phyloP scores from a whole-genome alignment of 352 stramenopile species.

The Halophytophthora polymorphica region DNA sequence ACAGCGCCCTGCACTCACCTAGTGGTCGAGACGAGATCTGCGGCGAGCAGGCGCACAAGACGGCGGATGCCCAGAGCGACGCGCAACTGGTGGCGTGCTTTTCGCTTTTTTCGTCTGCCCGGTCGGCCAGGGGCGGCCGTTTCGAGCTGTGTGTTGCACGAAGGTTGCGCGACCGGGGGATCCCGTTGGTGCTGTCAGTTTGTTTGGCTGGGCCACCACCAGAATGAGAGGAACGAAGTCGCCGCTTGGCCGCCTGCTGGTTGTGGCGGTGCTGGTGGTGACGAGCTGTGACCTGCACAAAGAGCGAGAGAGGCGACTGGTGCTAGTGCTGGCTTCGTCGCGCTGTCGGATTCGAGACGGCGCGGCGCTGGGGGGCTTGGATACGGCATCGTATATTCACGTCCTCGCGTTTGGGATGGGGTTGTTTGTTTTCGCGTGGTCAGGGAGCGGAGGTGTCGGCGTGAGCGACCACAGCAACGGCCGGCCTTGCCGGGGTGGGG shows the following conservation, averaged over 20 bases:
- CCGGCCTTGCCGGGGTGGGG: too few species aligned
- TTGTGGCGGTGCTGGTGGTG: too few species aligned
- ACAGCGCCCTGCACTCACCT: too few species aligned
- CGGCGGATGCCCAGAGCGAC: too few species aligned
- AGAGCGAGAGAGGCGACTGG: too few species aligned
- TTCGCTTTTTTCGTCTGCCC: constrained; percentile 24
- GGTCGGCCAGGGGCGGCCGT: constrained; percentile 3
- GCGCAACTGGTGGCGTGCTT: constrained; percentile 7
- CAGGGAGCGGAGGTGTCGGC: not conserved
- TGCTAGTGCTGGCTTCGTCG: too few species aligned
- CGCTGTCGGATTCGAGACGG: not conserved
- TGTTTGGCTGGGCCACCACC: too few species aligned
- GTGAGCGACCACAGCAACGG: not conserved
- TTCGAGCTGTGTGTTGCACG: constrained; percentile 21
- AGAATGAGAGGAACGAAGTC: too few species aligned
- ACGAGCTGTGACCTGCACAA: too few species aligned
- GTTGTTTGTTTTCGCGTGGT: not conserved
- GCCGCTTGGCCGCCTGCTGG: too few species aligned
- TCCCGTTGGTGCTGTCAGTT: not conserved
- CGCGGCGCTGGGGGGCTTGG: not conserved
- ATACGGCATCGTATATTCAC: not conserved
- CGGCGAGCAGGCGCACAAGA: too few species aligned
- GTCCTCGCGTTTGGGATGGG: not conserved
- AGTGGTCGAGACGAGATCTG: too few species aligned
- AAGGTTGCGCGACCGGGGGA: constrained; percentile 13